Evolutionary conservation across 331 rosid species (phyloP).

Genomic region (Pyracantha coccinea): DNA sequence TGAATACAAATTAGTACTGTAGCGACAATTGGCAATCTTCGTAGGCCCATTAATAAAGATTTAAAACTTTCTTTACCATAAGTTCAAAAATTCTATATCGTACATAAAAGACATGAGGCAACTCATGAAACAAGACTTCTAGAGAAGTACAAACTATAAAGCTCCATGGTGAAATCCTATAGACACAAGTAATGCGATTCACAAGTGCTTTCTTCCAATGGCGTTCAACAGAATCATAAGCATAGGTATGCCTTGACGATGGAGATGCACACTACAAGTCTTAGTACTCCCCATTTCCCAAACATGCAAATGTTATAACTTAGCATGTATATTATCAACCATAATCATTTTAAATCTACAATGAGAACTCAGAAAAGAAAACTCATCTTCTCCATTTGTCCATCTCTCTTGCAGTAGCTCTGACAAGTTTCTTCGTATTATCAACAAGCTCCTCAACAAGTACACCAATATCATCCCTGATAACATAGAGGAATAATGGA

Average conservation of each 20-base stretch:
- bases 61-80: not conserved
- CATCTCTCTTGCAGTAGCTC: constrained; percentile 56
- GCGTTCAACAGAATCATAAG: not conserved
- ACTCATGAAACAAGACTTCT: not conserved
- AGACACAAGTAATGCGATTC: not conserved
- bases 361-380: not conserved
- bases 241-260: not conserved
- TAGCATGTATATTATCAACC: not conserved
- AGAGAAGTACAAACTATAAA: not conserved
- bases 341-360: not conserved
- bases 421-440: constrained; percentile 55
- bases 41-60: not conserved
- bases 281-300: not conserved
- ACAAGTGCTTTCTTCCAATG: not conserved
- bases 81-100: not conserved
- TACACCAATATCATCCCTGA: constrained; percentile 63
- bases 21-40: not conserved
- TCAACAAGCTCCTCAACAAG: constrained; percentile 65
- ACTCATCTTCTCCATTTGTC: constrained; percentile 71
- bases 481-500: not conserved
- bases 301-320: not conserved
- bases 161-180: not conserved
- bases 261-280: not conserved
- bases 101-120: not conserved
- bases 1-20: too few species aligned